Evolutionary conservation across 2,329 filamentous ascomycete species (phyloP), one percentile per base, ranked within the genome.

Genomic region (Cylindrodendrum hubeiense): DNA sequence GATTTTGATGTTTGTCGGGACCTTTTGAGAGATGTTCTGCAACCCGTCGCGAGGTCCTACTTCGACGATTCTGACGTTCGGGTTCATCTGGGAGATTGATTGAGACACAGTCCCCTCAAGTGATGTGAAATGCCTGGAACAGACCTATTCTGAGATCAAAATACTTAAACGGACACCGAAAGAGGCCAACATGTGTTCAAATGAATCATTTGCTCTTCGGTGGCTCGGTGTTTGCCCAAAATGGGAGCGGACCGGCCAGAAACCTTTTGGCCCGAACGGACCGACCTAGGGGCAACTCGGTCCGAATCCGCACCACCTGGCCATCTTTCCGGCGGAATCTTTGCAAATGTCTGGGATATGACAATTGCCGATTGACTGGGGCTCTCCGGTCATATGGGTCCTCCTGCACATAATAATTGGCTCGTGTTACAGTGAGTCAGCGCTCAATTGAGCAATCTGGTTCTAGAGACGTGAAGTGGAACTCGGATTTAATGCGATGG

Each of bases 11-110:
- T 82, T 78, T 1, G 89, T 81, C 0, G 89, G 82, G 62, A 93
- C 86, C 9, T 81, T 82, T 44, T 83, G 83, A 73, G 86, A 87
- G 78, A 92, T 88, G 69, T 92, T 93, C 76, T 93, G 91, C 21
- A 93, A 77, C 15, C 91, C 91, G 78, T 93, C 90, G 63, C 90
- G 81, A 24, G 90, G 90, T 2, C 89, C 90, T 60, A 92, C 90
- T 76, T 92, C 90, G 55, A 92, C 87, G 30, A 67, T 65, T 17
- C 67, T 54, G 6, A 69, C 61, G 17, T 24, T 34, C 15, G 47
- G n/a, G 8, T 33, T 22, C 34, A 51, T 61, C 30, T 10, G 33
- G 12, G 50, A 24, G 37, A 39, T n/a, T 34, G 37, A 39, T n/a
- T 17, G 8, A 17, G 15, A 39, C 4, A n/a, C n/a, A n/a, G 8